Base-by-base conservation (phyloP, 441 rosid genomes). In the Melastoma candidum region DNA sequence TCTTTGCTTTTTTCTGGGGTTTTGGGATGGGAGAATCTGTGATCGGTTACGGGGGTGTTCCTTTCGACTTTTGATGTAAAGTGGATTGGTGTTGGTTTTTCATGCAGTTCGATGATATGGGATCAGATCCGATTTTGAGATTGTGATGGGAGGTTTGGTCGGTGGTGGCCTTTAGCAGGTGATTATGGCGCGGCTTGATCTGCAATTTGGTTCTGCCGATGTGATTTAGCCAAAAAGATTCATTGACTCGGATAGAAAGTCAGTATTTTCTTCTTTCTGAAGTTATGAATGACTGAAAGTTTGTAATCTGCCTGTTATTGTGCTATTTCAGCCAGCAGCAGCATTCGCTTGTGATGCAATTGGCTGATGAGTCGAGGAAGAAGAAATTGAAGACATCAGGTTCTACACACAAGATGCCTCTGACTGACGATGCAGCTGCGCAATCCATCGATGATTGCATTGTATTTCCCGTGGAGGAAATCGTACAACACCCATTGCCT, bases 401-500 rank as follows among this genome's bases (percentile, higher is more conserved):
- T 65, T 67, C 77, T 57, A 66, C 63, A 43, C 45, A 53, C 74
- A 56, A 74, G 24, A 85, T 85, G 95, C 80, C 85, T 26, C 59
- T 75, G 67, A 80, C 85, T 3, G 92, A 85, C 36, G 58, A 51
- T 53, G 65, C 70, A 4, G 56, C 67, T 25, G 52, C 73, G 2
- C 85, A 71, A 58, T 63, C 61, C 60, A 17, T 45, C 2, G 77
- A 74, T 47, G 83, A 79, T 27, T 64, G 76, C 3, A 66, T 59
- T 69, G 13, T 62, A 65, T 85, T 84, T 61, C 75, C 83, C 3
- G 72, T 88, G 4, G 87, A 85, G 70, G 90, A 88, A 67, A 88
- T 88, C 65, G 90, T 92, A 50, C 95, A 77, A 59, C 74, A 87
- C 8, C 98, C 97, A 1, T 70, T 92, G 71, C 97, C 97, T 1